A percentile compares a stretch with the other conserved stretches of the same genome.
Evolutionary conservation across 495 filamentous ascomycete genomes (phyloP).

Genomic region (Aspergillus ellipticus): DNA sequence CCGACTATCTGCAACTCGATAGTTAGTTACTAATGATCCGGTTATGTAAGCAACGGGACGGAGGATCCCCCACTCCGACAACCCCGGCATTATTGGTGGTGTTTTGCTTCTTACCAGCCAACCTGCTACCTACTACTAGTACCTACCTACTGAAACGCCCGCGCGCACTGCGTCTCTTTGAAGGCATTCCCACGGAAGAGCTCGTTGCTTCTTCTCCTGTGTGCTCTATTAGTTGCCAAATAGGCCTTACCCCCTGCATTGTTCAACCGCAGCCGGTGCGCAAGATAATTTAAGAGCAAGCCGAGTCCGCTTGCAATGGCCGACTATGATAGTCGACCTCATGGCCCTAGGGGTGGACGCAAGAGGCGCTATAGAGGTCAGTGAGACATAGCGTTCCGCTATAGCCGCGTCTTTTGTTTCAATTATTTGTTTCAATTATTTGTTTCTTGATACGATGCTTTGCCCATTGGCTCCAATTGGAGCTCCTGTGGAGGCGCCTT

Average conservation of each 20-base stretch:
- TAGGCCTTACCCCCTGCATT: neutral
- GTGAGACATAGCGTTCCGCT: conserved; percentile 7
- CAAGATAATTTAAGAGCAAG: neutral
- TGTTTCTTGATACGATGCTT: neutral
- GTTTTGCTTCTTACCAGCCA: conserved; percentile 17
- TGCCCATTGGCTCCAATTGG: neutral
- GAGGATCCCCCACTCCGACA: conserved; percentile 15
- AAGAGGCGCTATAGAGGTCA: conserved; percentile 62
- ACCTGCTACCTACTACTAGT: neutral
- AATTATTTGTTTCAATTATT: conserved; percentile 6
- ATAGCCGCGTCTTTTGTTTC: neutral
- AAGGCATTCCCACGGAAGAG: neutral
- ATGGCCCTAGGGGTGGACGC: conserved; percentile 57
- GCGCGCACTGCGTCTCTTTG: neutral
- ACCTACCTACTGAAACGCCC: too few relatives aligned
- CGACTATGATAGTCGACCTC: conserved; percentile 65
- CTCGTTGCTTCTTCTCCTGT: conserved; percentile 4
- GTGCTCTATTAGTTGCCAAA: neutral
- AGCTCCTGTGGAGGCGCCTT: neutral
- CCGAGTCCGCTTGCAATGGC: conserved; percentile 50
- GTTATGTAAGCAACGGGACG: conserved; percentile 23
- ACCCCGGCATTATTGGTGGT: conserved; percentile 10
- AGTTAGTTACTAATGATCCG: neutral
- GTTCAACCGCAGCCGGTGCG: neutral
- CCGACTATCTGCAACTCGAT: too few relatives aligned